Conservation (phyloP, 164 flowering plant genomes). For the Berberis thunbergii region DNA sequence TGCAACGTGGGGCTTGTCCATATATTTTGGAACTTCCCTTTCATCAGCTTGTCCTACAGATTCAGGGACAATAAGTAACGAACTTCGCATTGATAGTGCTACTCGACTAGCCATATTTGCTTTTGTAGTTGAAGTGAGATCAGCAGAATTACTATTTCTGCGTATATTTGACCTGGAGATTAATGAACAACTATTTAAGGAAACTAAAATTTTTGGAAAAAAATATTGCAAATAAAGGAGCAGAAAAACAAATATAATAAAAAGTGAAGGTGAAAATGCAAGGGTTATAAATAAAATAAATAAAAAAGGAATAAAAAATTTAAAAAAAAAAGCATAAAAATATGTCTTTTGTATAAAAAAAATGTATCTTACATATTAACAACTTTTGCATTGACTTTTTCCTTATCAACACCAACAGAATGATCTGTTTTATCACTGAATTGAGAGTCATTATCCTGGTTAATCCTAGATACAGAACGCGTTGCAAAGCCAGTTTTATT, state of each 20-base stretch:
- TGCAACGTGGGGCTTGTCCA: conserved; percentile 43
- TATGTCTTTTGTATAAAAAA: background rate
- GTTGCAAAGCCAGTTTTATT: conserved; percentile 42
- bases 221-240: background rate
- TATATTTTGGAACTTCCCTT: conserved; percentile 56
- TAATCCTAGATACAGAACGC: conserved; percentile 45
- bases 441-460: conserved; percentile 46
- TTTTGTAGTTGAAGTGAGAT: conserved; percentile 56
- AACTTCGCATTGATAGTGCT: conserved; percentile 58
- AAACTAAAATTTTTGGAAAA: background rate
- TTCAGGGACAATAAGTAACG: conserved; percentile 39
- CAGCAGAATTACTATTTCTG: conserved; percentile 51
- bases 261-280: background rate
- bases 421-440: conserved; percentile 57
- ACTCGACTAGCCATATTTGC: conserved; percentile 48
- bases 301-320: too few species aligned
- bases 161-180: conserved; percentile 43
- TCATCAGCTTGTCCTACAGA: conserved; percentile 41
- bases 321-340: too few species aligned
- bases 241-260: background rate
- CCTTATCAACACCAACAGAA: conserved; percentile 52
- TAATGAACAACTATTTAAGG: background rate
- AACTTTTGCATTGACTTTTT: conserved; percentile 54
- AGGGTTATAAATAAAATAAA: background rate
- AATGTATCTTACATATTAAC: conserved; percentile 50